These are phyloP conservation scores for Angomonas ambiguus DNA, from an alignment of 208 protist species.

Conservation along the genomic window DNA sequence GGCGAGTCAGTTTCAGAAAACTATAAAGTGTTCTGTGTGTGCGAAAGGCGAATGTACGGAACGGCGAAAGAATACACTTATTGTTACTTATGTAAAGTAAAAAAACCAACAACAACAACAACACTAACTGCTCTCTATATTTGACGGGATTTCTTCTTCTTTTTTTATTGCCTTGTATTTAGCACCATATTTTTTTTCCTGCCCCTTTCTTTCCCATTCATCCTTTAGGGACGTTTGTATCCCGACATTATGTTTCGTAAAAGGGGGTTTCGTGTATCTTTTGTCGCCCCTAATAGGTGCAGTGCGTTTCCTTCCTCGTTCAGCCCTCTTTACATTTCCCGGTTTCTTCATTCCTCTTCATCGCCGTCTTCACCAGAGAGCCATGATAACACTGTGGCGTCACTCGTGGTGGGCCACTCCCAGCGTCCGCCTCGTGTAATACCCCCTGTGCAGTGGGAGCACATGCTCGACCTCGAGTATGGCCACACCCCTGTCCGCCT, in stretches of 20 bases:
- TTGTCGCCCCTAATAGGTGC: too few species aligned
- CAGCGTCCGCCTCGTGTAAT: neutral
- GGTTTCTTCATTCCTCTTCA: neutral
- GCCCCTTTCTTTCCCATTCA: neutral
- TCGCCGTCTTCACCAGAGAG: neutral
- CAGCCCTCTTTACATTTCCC: neutral
- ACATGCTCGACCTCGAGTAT: constrained; percentile 16
- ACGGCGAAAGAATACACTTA: too few species aligned
- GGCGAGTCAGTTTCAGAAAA: too few species aligned
- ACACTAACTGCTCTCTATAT: too few species aligned
- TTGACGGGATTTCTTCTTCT: too few species aligned
- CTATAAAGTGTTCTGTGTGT: too few species aligned
- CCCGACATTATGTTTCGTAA: too few species aligned
- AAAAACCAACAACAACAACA: too few species aligned
- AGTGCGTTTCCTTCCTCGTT: neutral
- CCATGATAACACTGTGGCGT: neutral
- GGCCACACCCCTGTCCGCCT: constrained; percentile 33
- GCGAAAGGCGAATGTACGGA: too few species aligned
- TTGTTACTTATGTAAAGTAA: too few species aligned
- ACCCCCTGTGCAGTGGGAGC: constrained; percentile 1
- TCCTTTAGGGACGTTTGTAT: neutral
- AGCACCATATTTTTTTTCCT: neutral
- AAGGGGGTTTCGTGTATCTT: too few species aligned
- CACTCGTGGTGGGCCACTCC: neutral
- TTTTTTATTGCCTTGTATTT: too few species aligned